Evolutionary conservation across 2,329 filamentous ascomycete genomes (phyloP).

Genomic region (Dactylellina cionopaga): DNA sequence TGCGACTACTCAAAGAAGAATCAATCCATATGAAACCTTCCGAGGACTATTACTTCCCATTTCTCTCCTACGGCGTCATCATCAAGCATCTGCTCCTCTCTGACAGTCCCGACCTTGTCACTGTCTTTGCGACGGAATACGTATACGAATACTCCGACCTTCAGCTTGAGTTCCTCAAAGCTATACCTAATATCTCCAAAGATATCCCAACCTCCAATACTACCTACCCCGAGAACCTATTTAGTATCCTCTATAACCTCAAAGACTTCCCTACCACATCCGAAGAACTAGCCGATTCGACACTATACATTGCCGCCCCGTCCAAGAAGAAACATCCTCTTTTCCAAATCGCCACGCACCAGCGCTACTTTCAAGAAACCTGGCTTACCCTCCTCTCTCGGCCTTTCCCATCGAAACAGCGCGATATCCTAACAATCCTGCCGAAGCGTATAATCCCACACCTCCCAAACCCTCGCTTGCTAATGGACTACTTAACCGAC

Average conservation of each 20-base stretch:
- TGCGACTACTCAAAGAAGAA: conserved; percentile 86
- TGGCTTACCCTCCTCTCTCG: conserved; percentile 82
- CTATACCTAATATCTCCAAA: conserved; percentile 64
- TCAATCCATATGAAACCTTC: conserved; percentile 69
- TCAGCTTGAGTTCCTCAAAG: conserved; percentile 80
- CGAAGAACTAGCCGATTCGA: conserved; percentile 30
- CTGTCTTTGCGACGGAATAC: conserved; percentile 80
- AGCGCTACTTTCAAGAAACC: conserved; percentile 79
- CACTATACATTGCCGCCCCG: conserved; percentile 65
- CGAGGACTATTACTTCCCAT: conserved; percentile 75
- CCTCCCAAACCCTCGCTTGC: conserved; percentile 85
- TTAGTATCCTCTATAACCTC: conserved; percentile 59
- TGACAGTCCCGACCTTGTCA: conserved; percentile 67
- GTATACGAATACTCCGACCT: conserved; percentile 84
- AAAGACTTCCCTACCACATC: conserved; percentile 42
- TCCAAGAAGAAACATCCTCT: conserved; percentile 75
- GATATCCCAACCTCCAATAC: conserved; percentile 73
- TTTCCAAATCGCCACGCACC: conserved; percentile 76
- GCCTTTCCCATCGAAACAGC: conserved; percentile 75
- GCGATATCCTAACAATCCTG: conserved; percentile 82
- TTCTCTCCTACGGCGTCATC: conserved; percentile 72
- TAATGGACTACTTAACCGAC: conserved; percentile 97
- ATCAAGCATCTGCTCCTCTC: conserved; percentile 71
- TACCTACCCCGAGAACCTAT: conserved; percentile 76
- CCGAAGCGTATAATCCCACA: conserved; percentile 83